phyloP scores from a whole-genome alignment of 2,329 filamentous ascomycete genomes.

The Neonectria faginata region DNA sequence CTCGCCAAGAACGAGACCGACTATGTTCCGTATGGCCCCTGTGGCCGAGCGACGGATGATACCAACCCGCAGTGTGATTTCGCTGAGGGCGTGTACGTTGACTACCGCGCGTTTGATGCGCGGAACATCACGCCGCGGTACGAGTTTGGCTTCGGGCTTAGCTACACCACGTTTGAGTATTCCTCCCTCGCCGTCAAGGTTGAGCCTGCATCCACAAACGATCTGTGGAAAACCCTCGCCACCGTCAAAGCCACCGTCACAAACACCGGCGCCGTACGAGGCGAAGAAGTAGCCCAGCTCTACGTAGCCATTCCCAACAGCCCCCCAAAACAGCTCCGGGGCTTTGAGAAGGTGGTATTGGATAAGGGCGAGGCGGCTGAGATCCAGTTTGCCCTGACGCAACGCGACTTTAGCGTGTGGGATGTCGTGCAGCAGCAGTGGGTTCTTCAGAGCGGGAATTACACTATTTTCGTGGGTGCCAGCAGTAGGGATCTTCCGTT shows the following conservation, averaged over 20 bases:
- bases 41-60: constrained; percentile 54
- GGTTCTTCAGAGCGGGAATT: neutral
- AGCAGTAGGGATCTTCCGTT: neutral
- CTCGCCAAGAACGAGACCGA: constrained; percentile 65
- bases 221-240: neutral
- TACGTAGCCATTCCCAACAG: neutral
- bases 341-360: neutral
- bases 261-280: neutral
- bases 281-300: neutral
- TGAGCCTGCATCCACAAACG: neutral
- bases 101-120: constrained; percentile 66
- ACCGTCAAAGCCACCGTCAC: neutral
- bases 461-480: neutral
- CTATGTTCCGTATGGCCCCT: constrained; percentile 58
- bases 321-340: neutral
- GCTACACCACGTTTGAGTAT: neutral
- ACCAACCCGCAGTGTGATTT: constrained; percentile 72
- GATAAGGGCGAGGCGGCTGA: neutral
- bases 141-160: constrained; percentile 62
- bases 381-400: neutral
- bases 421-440: neutral
- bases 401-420: neutral
- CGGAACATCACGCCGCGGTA: constrained; percentile 59
- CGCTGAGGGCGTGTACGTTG: constrained; percentile 64
- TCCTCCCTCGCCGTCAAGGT: neutral